Evolutionary conservation across 176 grass and related monocot species (phyloP).

Genomic region (Dendrocalamus sinicus): DNA sequence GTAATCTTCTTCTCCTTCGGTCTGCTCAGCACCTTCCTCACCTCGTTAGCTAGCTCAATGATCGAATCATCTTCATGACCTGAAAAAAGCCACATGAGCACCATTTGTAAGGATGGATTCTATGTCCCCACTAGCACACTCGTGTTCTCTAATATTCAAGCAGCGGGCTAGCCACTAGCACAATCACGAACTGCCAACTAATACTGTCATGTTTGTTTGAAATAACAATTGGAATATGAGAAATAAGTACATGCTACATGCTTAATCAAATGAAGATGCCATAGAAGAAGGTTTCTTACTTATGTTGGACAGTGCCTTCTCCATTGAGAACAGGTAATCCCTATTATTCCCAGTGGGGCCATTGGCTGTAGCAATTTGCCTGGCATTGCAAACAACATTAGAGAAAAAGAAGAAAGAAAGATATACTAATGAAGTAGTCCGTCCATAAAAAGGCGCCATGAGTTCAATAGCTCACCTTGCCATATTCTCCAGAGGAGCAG

Average conservation of each 20-base stretch:
- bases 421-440: not conserved
- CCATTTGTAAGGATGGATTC: constrained; percentile 13
- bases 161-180: not conserved
- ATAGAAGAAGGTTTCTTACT: constrained; percentile 46
- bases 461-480: constrained; percentile 58
- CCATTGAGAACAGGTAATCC: constrained; percentile 94
- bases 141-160: not conserved
- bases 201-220: not conserved
- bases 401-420: constrained; percentile 29
- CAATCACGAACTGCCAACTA: not conserved
- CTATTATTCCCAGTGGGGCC: constrained; percentile 90
- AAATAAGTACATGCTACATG: not conserved
- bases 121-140: not conserved
- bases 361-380: constrained; percentile 92
- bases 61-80: constrained; percentile 77
- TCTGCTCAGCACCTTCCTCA: constrained; percentile 68
- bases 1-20: constrained; percentile 54
- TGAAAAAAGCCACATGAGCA: constrained; percentile 34
- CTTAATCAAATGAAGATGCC: constrained; percentile 13
- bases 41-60: constrained; percentile 66
- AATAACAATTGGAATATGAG: not conserved
- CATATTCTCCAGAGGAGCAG: constrained; percentile 86
- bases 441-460: not conserved
- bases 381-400: constrained; percentile 39
- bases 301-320: constrained; percentile 87